These are phyloP conservation scores for Aristolochia californica DNA, from an alignment of 164 flowering plant species.

Conservation along the genomic window DNA sequence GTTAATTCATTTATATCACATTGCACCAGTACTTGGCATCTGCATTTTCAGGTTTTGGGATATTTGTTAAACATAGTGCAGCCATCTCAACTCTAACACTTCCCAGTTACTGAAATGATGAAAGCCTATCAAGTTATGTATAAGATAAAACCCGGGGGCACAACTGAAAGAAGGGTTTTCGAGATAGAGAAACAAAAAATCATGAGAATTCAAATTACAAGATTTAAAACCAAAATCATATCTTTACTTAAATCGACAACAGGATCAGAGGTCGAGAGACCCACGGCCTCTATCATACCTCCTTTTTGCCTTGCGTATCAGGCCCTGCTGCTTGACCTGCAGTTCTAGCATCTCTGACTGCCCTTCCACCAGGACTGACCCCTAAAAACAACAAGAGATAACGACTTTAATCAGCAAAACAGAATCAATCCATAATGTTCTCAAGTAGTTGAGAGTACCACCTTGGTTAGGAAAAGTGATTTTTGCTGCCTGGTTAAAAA, in stretches of 20 bases:
- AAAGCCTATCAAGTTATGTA: neutral
- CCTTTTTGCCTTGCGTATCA: slow-evolving; percentile 28
- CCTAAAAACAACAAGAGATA: slow-evolving; percentile 16
- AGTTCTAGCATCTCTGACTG: slow-evolving; percentile 23
- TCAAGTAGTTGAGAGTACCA: neutral
- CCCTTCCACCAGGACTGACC: slow-evolving; percentile 17
- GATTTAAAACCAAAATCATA: neutral
- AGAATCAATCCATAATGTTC: neutral
- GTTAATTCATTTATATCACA: no score
- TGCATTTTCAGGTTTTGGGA: no score
- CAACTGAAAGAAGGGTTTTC: neutral
- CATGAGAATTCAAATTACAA: neutral
- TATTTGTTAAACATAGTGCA: no score
- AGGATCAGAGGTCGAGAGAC: slow-evolving; percentile 4
- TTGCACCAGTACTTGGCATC: no score
- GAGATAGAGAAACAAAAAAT: neutral
- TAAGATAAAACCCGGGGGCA: neutral
- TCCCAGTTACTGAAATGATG: no score
- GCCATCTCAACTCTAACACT: no score
- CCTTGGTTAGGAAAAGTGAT: slow-evolving; percentile 10
- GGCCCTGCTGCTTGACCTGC: slow-evolving; percentile 25
- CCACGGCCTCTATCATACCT: slow-evolving; percentile 11
- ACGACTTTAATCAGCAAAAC: neutral
- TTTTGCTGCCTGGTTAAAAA: slow-evolving; percentile 26
- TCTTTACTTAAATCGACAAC: neutral